These are phyloP conservation scores for Rosa hybrid DNA, from an alignment of 331 rosid species.

Conservation along the genomic window DNA sequence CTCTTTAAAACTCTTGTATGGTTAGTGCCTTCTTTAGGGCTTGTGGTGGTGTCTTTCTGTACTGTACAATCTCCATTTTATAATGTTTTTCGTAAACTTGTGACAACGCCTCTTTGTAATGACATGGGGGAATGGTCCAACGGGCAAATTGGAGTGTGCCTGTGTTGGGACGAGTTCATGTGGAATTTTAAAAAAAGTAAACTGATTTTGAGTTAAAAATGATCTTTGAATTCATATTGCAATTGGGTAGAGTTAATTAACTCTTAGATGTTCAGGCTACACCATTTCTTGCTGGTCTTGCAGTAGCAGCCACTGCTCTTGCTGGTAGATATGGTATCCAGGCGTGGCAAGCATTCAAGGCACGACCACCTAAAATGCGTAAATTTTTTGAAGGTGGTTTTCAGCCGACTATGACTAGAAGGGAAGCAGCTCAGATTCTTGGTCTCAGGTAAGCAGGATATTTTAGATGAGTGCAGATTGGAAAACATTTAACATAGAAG, in stretches of 20 bases:
- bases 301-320: constrained; percentile 66
- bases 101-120: background rate
- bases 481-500: background rate
- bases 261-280: constrained; percentile 52
- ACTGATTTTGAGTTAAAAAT: background rate
- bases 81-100: background rate
- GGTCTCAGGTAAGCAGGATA: constrained; percentile 58
- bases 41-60: background rate
- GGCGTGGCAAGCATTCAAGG: constrained; percentile 75
- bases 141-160: background rate
- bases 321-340: constrained; percentile 67
- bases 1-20: background rate
- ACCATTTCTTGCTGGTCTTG: constrained; percentile 74
- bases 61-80: background rate
- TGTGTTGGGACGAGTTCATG: background rate
- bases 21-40: background rate
- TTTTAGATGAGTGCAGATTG: constrained; percentile 1
- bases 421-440: constrained; percentile 75
- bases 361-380: constrained; percentile 53
- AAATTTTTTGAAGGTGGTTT: constrained; percentile 76
- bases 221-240: background rate
- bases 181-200: background rate
- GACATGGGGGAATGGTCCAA: background rate
- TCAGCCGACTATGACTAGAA: constrained; percentile 62
- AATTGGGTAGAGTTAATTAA: constrained; percentile 16